phyloP scores from a whole-genome alignment of 2,329 filamentous ascomycete genomes.

The Clarireedia monteithiana region DNA sequence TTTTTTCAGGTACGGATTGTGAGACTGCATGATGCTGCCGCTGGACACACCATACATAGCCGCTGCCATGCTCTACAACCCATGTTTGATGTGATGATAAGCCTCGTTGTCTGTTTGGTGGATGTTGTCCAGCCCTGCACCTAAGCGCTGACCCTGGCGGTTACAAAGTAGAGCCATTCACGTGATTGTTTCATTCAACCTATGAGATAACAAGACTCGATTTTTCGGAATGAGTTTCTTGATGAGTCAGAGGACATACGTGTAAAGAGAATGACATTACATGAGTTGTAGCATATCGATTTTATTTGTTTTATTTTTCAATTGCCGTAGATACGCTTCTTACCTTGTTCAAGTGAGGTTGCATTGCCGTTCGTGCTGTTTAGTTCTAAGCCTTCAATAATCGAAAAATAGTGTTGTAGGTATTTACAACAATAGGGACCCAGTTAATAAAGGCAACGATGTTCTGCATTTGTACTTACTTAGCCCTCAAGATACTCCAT shows the following conservation, averaged over 20 bases:
- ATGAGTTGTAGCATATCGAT: too few species aligned
- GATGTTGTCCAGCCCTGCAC: conserved; percentile 3
- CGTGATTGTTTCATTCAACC: conserved; percentile 1
- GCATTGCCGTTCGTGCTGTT: too few species aligned
- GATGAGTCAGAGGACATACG: neutral
- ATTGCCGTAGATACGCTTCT: neutral
- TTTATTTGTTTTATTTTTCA: too few species aligned
- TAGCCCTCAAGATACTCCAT: neutral
- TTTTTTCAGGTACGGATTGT: conserved; percentile 3
- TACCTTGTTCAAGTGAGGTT: neutral
- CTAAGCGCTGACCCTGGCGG: conserved; percentile 9
- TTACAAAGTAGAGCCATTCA: neutral
- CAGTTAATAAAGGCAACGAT: neutral
- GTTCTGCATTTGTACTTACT: neutral
- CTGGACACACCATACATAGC: conserved; percentile 2
- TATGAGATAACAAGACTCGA: neutral
- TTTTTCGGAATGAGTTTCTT: neutral
- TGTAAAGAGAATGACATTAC: too few species aligned
- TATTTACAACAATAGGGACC: too few species aligned
- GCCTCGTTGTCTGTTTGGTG: conserved; percentile 8
- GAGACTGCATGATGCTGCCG: conserved; percentile 9
- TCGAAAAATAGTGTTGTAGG: neutral
- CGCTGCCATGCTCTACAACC: conserved; percentile 2
- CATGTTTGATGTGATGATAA: conserved; percentile 11
- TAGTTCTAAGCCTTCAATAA: neutral